phyloP scores from a whole-genome alignment of 805 yeast species.

The Candida coleopterorum region DNA sequence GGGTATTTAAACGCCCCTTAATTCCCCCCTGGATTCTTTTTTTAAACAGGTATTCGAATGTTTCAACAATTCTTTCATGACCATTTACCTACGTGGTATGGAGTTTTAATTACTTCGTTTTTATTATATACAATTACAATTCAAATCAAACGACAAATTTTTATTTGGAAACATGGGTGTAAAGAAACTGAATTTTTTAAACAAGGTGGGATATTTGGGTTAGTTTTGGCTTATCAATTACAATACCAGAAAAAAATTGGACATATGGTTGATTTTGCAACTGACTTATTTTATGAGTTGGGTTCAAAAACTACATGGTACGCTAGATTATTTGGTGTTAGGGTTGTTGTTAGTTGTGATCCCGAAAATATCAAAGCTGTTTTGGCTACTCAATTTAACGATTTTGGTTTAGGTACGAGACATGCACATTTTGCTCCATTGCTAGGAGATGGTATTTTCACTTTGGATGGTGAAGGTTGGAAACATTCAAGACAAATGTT shows the following conservation, averaged over 20 bases:
- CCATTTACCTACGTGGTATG: constrained; percentile 8
- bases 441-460: constrained; percentile 41
- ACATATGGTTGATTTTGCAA: constrained; percentile 4
- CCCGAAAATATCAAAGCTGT: constrained; percentile 41
- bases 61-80: background rate
- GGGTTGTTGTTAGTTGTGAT: constrained; percentile 25
- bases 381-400: constrained; percentile 39
- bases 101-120: background rate
- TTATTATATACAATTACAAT: constrained; percentile 1
- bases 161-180: constrained; percentile 7
- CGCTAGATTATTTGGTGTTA: constrained; percentile 16
- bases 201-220: constrained; percentile 5
- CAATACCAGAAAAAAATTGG: constrained; percentile 4
- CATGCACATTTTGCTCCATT: constrained; percentile 33
- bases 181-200: constrained; percentile 3
- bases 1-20: too few relatives aligned
- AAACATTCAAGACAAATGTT: constrained; percentile 40
- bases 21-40: too few relatives aligned
- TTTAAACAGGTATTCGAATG: too few relatives aligned
- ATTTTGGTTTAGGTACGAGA: constrained; percentile 36
- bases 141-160: constrained; percentile 2
- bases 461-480: constrained; percentile 41
- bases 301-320: constrained; percentile 6
- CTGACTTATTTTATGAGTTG: background rate
- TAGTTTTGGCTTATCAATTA: constrained; percentile 7